Conservation (phyloP, 148 eudicot genomes). For the Bassia scoparia region DNA sequence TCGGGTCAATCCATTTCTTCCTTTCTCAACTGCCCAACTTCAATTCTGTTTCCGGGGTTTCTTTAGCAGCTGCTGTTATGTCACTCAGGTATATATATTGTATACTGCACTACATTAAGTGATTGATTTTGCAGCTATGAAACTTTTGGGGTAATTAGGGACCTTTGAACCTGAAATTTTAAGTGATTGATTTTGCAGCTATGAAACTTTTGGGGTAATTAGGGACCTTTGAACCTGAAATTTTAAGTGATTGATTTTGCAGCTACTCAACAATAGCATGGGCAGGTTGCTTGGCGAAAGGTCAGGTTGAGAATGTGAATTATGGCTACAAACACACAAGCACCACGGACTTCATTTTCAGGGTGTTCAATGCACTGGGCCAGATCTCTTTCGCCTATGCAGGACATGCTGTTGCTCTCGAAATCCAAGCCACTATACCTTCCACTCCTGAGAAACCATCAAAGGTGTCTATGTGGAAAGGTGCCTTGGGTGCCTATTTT, state of each 20-base stretch:
- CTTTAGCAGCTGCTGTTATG: constrained; percentile 90
- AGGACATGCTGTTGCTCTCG: constrained; percentile 77
- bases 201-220: neutral
- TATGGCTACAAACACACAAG: constrained; percentile 70
- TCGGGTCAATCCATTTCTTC: constrained; percentile 70
- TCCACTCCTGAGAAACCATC: constrained; percentile 84
- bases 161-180: neutral
- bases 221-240: neutral
- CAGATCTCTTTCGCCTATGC: constrained; percentile 80
- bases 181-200: neutral
- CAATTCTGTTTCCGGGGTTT: constrained; percentile 71
- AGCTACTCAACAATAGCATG: constrained; percentile 94
- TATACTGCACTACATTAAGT: neutral
- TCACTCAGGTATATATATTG: constrained; percentile 62
- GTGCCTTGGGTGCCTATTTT: constrained; percentile 70
- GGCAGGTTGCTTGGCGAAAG: constrained; percentile 65
- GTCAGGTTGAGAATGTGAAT: constrained; percentile 59
- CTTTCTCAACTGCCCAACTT: constrained; percentile 90
- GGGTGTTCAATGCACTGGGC: constrained; percentile 81
- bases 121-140: too few relatives aligned
- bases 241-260: constrained; percentile 19
- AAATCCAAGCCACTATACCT: constrained; percentile 90
- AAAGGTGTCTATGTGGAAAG: constrained; percentile 74
- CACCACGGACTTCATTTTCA: constrained; percentile 51
- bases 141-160: neutral